A percentile compares a stretch with the other conserved stretches of the same genome.
These are phyloP conservation scores for Phytomonas francai DNA, from an alignment of 208 protist genomes.

Conservation along the genomic window DNA sequence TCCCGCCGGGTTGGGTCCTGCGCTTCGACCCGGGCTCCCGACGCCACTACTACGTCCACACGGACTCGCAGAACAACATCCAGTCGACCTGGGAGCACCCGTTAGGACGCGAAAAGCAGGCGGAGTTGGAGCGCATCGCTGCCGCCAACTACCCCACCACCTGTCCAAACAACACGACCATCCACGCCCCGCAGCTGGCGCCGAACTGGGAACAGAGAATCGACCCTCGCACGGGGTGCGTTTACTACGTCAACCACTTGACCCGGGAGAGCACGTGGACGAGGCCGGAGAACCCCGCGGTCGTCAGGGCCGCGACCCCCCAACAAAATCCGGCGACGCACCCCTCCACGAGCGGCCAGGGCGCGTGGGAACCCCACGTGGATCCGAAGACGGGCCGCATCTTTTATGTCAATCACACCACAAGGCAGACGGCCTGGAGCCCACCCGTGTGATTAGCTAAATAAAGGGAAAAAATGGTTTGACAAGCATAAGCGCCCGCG, in stretches of 20 bases:
- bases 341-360: neutral
- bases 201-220: conserved; percentile 26
- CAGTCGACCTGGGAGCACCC: conserved; percentile 64
- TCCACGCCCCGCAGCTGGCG: conserved; percentile 14
- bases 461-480: conserved; percentile 5
- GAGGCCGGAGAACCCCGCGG: conserved; percentile 11
- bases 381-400: conserved; percentile 36
- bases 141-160: conserved; percentile 8
- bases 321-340: conserved; percentile 7
- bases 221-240: conserved; percentile 20
- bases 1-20: conserved; percentile 50
- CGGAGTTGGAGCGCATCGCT: conserved; percentile 23
- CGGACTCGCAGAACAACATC: conserved; percentile 20
- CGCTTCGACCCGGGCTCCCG: conserved; percentile 36
- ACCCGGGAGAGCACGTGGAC: conserved; percentile 43
- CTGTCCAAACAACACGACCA: conserved; percentile 10
- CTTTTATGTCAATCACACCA: conserved; percentile 77
- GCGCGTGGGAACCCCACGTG: conserved; percentile 30
- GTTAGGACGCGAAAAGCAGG: conserved; percentile 31
- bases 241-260: conserved; percentile 50
- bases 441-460: conserved; percentile 12
- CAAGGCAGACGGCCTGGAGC: conserved; percentile 49
- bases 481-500: neutral
- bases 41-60: conserved; percentile 59
- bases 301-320: neutral